Evolutionary conservation across 2,329 filamentous ascomycete species (phyloP).

Genomic region (Hymenoscyphus salicellus): DNA sequence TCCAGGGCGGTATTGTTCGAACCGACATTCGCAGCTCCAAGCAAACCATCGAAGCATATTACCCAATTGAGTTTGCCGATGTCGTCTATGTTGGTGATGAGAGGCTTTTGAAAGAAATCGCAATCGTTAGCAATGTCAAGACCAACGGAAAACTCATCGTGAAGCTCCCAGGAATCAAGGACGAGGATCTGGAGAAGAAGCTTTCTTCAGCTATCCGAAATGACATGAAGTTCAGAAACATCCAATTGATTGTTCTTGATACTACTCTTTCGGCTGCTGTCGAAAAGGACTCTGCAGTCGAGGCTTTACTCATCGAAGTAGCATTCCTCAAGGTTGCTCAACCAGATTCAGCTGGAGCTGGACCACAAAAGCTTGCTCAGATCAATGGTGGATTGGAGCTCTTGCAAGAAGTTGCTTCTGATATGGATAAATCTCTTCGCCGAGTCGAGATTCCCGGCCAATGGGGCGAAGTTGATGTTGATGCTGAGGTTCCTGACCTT

Average conservation of each 20-base stretch:
- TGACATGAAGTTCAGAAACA: slow-evolving; percentile 64
- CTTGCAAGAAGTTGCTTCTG: slow-evolving; percentile 59
- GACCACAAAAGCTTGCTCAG: slow-evolving; percentile 63
- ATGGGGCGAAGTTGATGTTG: slow-evolving; percentile 72
- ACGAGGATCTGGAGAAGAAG: slow-evolving; percentile 86
- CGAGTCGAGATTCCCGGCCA: slow-evolving; percentile 71
- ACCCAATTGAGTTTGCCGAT: slow-evolving; percentile 75
- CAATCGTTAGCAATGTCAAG: slow-evolving; percentile 69
- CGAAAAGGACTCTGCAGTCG: slow-evolving; percentile 59
- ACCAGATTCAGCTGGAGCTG: slow-evolving; percentile 60
- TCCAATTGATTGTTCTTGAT: slow-evolving; percentile 75
- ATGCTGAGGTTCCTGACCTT: slow-evolving; percentile 52
- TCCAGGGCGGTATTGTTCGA: slow-evolving; percentile 73
- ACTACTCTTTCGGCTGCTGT: slow-evolving; percentile 64
- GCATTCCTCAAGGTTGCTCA: slow-evolving; percentile 78
- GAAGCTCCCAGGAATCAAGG: slow-evolving; percentile 74
- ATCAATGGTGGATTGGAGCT: slow-evolving; percentile 51
- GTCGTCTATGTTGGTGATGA: slow-evolving; percentile 75
- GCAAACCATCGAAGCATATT: slow-evolving; percentile 81
- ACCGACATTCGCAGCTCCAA: slow-evolving; percentile 82
- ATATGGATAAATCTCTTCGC: slow-evolving; percentile 66
- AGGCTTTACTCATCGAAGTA: slow-evolving; percentile 70
- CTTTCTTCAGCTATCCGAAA: slow-evolving; percentile 70
- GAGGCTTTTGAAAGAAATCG: slow-evolving; percentile 74
- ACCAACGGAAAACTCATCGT: slow-evolving; percentile 70